phyloP scores from a whole-genome alignment of 1,139 yeast species.

The Lodderomyces beijingensis region DNA sequence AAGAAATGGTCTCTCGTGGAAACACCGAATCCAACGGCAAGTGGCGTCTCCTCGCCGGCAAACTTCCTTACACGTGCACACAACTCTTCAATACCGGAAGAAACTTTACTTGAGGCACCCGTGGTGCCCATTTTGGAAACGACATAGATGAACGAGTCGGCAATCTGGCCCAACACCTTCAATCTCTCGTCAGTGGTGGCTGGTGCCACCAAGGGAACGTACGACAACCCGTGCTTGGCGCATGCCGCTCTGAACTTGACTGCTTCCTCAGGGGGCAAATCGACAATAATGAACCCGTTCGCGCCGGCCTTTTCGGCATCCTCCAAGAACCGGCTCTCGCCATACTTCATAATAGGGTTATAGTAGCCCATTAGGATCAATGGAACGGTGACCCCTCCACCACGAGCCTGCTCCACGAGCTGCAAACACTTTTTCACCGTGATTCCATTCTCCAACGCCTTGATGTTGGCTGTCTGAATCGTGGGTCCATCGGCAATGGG shows the following conservation, averaged over 20 bases:
- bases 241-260: conserved; percentile 75
- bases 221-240: conserved; percentile 65
- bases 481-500: conserved; percentile 99
- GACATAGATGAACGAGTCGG: conserved; percentile 92
- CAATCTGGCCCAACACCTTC: conserved; percentile 70
- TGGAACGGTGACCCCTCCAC: conserved; percentile 90
- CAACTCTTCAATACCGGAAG: conserved; percentile 61
- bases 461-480: conserved; percentile 80
- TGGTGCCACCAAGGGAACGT: conserved; percentile 93
- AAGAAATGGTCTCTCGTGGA: conserved; percentile 87
- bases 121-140: conserved; percentile 98
- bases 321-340: conserved; percentile 75
- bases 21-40: conserved; percentile 97
- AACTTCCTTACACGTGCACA: conserved; percentile 71
- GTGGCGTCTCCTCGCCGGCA: conserved; percentile 70
- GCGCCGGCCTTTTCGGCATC: conserved; percentile 88
- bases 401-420: conserved; percentile 71
- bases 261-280: conserved; percentile 98
- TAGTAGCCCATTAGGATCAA: conserved; percentile 95
- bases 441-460: conserved; percentile 77
- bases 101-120: conserved; percentile 72
- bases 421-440: conserved; percentile 67
- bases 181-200: conserved; percentile 90
- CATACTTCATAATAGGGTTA: conserved; percentile 87
- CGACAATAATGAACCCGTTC: conserved; percentile 91